Base-by-base conservation (phyloP, 768 basidiomycete species). In the Naganishia kalamii region DNA sequence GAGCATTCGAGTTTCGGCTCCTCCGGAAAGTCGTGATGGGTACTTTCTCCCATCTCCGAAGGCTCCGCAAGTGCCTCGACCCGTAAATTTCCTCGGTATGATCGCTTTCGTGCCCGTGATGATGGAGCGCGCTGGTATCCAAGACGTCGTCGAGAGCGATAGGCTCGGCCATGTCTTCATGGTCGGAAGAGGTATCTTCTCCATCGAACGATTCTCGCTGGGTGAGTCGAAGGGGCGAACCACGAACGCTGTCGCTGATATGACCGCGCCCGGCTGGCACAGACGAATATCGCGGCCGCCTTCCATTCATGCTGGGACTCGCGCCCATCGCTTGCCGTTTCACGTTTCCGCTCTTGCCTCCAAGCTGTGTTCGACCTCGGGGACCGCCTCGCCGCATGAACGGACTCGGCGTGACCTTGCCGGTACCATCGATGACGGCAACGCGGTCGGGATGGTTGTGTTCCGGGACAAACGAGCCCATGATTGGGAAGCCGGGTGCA, bases 21-120 rank as follows among this genome's bases (percentile, higher is more conserved):
- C 66, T 47, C 8, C 66, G 66, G 46, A 68, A 68, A 25, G 66
- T 68, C 5, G 66, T 68, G 54, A 68, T 68, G 29, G 66, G 66
- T 27, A 68, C 66, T 23, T 48, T 63, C 47, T 68, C 66, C 66
- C 66, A 68, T 21, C 66, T 43, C 29, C 62, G 62, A 6, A 68
- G 41, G 35, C 44, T 68, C 12, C 66, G 66, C 41, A 68, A 43
- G 23, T 68, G 66, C 27, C 66, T 17, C 10, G 60, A 52, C 19
- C 60, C 51, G 30, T 68, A 62, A 1, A 59, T 35, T 21, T 50
- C 49, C 32, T 30, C 54, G 21, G 35, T 23, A 15, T 63, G 62
- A 25, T 67, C 66, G 25, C 33, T 52, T 13, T 67, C 66, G 29
- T 67, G 59, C 10, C 49, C 62, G 30, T 68, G 51, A 51, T 68